Percentiles rank a stretch among this genome's conserved stretches.
Evolutionary conservation across 371 early-diverging fungal genomes (phyloP).

Genomic region (Apophysomyces sp.): DNA sequence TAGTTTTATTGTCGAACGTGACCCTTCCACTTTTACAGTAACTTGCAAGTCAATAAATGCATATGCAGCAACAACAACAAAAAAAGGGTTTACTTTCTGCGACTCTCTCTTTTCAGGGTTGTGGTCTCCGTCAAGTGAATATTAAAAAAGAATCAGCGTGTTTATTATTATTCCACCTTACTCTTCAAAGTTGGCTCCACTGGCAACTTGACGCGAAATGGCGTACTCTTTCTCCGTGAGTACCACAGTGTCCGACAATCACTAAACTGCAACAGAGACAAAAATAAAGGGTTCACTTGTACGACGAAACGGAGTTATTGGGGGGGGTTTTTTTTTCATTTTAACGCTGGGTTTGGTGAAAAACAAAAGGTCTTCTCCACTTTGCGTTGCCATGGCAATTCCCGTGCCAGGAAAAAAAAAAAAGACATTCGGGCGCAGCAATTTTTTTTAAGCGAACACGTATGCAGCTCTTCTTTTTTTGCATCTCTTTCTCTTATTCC

Average conservation of each 20-base stretch:
- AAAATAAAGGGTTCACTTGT: no score
- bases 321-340: background rate
- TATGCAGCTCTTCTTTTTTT: background rate
- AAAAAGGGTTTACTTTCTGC: background rate
- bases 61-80: background rate
- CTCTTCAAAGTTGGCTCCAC: no score
- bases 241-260: no score
- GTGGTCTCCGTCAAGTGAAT: no score
- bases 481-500: background rate
- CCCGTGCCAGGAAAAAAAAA: slow-evolving; percentile 1
- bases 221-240: no score
- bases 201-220: no score
- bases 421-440: background rate
- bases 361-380: background rate
- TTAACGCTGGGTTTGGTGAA: background rate
- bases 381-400: background rate
- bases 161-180: no score
- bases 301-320: background rate
- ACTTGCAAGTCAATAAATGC: no score
- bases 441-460: background rate
- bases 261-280: background rate
- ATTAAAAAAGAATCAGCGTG: no score
- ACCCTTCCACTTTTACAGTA: no score
- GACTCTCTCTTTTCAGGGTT: background rate
- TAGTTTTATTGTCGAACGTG: no score